Conservation (phyloP, 2,329 filamentous ascomycete genomes). For the Apiospora arundinis region DNA sequence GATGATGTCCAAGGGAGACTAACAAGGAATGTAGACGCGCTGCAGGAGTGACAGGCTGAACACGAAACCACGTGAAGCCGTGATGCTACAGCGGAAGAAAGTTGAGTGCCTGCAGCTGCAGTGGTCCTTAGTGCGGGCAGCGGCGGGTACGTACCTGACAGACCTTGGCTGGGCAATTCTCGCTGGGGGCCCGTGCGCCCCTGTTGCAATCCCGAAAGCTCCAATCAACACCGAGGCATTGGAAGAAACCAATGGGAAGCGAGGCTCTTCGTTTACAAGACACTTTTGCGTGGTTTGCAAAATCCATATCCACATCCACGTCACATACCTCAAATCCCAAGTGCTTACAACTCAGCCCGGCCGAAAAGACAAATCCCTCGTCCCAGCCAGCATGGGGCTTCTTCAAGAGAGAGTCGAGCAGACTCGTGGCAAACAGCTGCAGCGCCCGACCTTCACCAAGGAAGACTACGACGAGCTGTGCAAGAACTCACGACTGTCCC, state of each 20-base stretch:
- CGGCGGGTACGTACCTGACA: background rate
- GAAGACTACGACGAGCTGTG: constrained; percentile 43
- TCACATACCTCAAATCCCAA: background rate
- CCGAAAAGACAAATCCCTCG: background rate
- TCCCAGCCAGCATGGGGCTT: constrained; percentile 19
- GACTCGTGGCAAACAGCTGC: background rate
- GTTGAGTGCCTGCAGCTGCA: constrained; percentile 7
- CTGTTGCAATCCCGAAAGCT: background rate
- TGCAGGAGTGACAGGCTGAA: background rate
- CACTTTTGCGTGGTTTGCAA: constrained; percentile 1
- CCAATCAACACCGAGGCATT: constrained; percentile 3
- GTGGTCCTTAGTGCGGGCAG: background rate
- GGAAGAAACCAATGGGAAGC: constrained; percentile 1
- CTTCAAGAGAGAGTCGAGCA: constrained; percentile 14
- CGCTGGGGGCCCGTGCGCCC: constrained; percentile 9
- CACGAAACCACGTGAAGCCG: constrained; percentile 25
- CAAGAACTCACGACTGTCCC: constrained; percentile 59
- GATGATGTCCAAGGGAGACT: background rate
- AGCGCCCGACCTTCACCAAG: constrained; percentile 28
- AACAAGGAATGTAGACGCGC: constrained; percentile 7
- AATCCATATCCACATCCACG: background rate
- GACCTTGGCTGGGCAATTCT: background rate
- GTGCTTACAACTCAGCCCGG: background rate
- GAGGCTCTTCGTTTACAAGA: background rate
- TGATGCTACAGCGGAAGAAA: constrained; percentile 8